phyloP scores from a whole-genome alignment of 2,329 filamentous ascomycete species.

The Penicillium olsonii region DNA sequence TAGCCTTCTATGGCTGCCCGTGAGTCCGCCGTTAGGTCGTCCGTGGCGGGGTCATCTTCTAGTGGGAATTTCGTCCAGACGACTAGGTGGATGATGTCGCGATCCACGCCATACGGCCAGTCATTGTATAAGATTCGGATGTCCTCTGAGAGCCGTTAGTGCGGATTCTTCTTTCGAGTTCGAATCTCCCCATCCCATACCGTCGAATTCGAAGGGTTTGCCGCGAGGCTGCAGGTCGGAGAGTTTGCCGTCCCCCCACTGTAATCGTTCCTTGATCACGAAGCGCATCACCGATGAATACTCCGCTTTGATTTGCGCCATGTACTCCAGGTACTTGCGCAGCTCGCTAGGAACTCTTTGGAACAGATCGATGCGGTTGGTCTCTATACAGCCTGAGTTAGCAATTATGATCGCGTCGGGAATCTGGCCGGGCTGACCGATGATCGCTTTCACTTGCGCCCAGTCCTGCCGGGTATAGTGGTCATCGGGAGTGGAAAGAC shows the following conservation, averaged over 20 bases:
- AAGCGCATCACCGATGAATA: conserved; percentile 80
- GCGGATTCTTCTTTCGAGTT: not conserved
- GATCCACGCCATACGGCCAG: conserved; percentile 88
- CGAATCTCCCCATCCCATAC: conserved; percentile 27
- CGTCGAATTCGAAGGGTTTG: conserved; percentile 36
- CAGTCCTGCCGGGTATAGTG: conserved; percentile 67
- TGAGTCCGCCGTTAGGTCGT: conserved; percentile 66
- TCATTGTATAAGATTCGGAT: conserved; percentile 81
- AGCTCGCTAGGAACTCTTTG: conserved; percentile 75
- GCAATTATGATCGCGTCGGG: not conserved
- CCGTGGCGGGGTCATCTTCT: conserved; percentile 65
- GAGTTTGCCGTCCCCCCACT: conserved; percentile 59
- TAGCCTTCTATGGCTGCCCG: conserved; percentile 69
- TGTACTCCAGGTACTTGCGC: conserved; percentile 74
- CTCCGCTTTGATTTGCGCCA: conserved; percentile 60
- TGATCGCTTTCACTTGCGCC: conserved; percentile 66
- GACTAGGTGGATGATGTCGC: conserved; percentile 77
- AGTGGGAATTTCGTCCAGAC: conserved; percentile 91
- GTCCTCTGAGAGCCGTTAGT: conserved; percentile 50
- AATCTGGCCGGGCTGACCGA: conserved; percentile 44
- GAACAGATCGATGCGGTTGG: conserved; percentile 74
- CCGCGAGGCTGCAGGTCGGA: conserved; percentile 36
- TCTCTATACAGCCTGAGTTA: conserved; percentile 36
- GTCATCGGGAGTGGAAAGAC: conserved; percentile 70
- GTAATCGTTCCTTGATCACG: conserved; percentile 68